Base-by-base conservation (phyloP, 805 yeast species). In the Ogataea methanolica region DNA sequence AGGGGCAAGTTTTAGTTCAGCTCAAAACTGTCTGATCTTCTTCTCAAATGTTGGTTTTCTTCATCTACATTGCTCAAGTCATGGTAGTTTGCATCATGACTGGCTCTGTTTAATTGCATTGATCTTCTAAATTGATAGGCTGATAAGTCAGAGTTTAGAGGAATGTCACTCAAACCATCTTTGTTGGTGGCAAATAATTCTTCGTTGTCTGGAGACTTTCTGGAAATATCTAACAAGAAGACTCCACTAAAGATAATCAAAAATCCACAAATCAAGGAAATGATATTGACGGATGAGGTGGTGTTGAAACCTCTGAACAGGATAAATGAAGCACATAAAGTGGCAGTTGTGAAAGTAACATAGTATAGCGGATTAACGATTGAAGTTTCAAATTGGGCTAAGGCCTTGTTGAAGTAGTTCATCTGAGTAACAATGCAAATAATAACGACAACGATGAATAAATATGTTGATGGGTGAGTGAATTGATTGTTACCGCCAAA, bases 341-440 rank as follows among this genome's bases (percentile, higher is more conserved):
- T 90, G 43, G 86, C 88, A 0, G 96, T 88, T 36, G 97, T 89
- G 70, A 89, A 90, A 1, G 96, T 82, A 46, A 89, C 97, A 61
- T 90, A 89, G 70, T 89, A 89, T 51, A 89, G 72, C 33, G 96
- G 96, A 66, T 89, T 89, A 47, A 89, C 96, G 56, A 89, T 87
- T 0, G 95, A 86, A 6, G 96, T 89, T 64, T 90, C 96, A 59
- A 89, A 89, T 66, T 88, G 96, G 58, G 91, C 96, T 61, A 89
- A 74, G 0, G 96, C 96, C 71, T 88, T 90, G 75, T 89, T 89
- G 74, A 89, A 88, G 65, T 87, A 89, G 71, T 88, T 89, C 96
- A 89, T 89, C 68, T 89, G 97, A 6, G 96, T 88, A 58, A 86
- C 59, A 56, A 89, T 90, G 68, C 96, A 89, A 38, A 85, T 76